A percentile compares a stretch with the other conserved stretches of the same genome.
phyloP scores from a whole-genome alignment of 768 basidiomycete genomes.

The Leccinellum rugosiceps region DNA sequence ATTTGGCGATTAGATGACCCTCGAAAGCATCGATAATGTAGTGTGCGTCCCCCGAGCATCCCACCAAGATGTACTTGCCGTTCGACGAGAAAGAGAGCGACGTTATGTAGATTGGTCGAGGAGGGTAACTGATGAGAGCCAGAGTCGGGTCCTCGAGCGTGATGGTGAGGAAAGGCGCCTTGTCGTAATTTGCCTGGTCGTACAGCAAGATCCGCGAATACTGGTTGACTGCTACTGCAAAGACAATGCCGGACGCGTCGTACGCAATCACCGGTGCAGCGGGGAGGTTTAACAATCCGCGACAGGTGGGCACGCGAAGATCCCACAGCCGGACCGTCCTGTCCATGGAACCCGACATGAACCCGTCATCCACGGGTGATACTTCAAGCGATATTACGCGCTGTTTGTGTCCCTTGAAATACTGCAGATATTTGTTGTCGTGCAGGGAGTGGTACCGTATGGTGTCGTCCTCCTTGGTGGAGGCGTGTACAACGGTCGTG shows the following conservation, averaged over 20 bases:
- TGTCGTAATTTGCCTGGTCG: constrained; percentile 84
- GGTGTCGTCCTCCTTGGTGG: constrained; percentile 93
- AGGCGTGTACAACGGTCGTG: constrained; percentile 81
- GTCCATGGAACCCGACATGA: constrained; percentile 93
- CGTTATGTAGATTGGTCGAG: constrained; percentile 87
- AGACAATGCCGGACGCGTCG: constrained; percentile 77
- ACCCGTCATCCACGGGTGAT: constrained; percentile 90
- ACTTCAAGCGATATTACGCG: constrained; percentile 89
- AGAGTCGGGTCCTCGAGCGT: constrained; percentile 80
- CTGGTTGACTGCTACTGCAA: constrained; percentile 82
- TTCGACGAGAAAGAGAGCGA: constrained; percentile 88
- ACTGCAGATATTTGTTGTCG: constrained; percentile 94
- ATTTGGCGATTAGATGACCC: constrained; percentile 75
- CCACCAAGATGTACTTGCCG: constrained; percentile 86
- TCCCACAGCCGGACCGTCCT: constrained; percentile 97
- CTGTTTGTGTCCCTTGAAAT: constrained; percentile 93
- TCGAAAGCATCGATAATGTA: constrained; percentile 92
- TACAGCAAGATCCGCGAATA: constrained; percentile 83
- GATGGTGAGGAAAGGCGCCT: constrained; percentile 85
- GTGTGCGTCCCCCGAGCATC: constrained; percentile 90
- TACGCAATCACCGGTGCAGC: constrained; percentile 79
- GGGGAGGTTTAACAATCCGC: constrained; percentile 75
- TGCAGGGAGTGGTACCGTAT: constrained; percentile 93
- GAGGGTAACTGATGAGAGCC: constrained; percentile 73
- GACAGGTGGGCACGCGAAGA: constrained; percentile 71